Conservation (phyloP, 108 stramenopile genomes). For the Fragilariopsis cylindrus region DNA sequence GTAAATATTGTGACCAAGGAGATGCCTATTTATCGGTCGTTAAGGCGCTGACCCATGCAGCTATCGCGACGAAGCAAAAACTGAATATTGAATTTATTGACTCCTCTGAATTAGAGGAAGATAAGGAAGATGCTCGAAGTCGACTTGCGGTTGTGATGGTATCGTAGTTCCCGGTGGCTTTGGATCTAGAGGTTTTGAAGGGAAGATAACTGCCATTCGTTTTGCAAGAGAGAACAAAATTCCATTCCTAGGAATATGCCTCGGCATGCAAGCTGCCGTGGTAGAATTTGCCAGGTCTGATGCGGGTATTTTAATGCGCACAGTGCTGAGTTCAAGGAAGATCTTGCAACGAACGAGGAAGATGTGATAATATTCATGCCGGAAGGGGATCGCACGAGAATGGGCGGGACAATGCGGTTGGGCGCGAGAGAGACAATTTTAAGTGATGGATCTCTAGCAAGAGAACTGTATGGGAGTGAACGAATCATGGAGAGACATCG, state of each 20-base stretch:
- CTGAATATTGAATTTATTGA: constrained; percentile 93
- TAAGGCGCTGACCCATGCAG: constrained; percentile 96
- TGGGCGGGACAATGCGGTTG: constrained; percentile 99
- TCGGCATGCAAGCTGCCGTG: constrained; percentile 97
- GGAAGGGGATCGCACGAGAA: constrained; percentile 88
- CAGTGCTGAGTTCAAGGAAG: constrained; percentile 91
- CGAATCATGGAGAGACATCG: constrained; percentile 91
- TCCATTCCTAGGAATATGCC: constrained; percentile 94
- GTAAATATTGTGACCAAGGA: constrained; percentile 94
- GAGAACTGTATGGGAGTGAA: constrained; percentile 40
- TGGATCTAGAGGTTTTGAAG: constrained; percentile 85
- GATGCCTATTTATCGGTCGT: constrained; percentile 95
- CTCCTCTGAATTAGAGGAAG: constrained; percentile 81
- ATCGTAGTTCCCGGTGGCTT: constrained; percentile 97
- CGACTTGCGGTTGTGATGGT: constrained; percentile 67
- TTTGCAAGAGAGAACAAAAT: constrained; percentile 74
- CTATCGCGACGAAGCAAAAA: constrained; percentile 77
- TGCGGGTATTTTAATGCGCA: constrained; percentile 79
- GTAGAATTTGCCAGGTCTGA: constrained; percentile 94
- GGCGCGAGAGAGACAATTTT: constrained; percentile 89
- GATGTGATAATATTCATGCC: constrained; percentile 98
- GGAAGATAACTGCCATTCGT: constrained; percentile 88
- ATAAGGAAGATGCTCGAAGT: constrained; percentile 54
- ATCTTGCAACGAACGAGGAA: constrained; percentile 33
- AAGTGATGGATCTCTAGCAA: constrained; percentile 51